Conservation (phyloP, 2,329 filamentous ascomycete genomes). For the Hymenoscyphus occultus region DNA sequence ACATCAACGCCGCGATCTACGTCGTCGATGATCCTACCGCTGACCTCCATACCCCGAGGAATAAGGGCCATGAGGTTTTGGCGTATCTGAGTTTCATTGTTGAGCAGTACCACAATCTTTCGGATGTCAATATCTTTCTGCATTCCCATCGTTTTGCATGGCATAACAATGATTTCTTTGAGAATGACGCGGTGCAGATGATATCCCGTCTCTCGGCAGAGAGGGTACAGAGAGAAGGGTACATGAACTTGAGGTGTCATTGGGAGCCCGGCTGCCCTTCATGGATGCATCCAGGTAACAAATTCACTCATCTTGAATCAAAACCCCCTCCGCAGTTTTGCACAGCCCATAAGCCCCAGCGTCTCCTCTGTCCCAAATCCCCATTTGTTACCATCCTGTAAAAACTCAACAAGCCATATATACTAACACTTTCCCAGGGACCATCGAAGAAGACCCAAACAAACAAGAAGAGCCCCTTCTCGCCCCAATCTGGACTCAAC, state of each 20-base stretch:
- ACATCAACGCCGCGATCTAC: slow-evolving; percentile 25
- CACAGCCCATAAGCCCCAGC: too few species aligned
- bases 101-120: slow-evolving; percentile 56
- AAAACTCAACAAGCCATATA: too few species aligned
- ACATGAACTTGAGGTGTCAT: slow-evolving; percentile 59
- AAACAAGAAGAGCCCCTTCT: slow-evolving; percentile 45
- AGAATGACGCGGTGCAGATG: slow-evolving; percentile 37
- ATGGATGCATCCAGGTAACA: slow-evolving; percentile 43
- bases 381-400: too few species aligned
- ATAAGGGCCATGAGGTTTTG: slow-evolving; percentile 38
- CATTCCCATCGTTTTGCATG: slow-evolving; percentile 48
- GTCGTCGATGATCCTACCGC: slow-evolving; percentile 29
- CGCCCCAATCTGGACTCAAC: slow-evolving; percentile 40
- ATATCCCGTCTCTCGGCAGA: slow-evolving; percentile 27
- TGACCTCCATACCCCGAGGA: slow-evolving; percentile 50
- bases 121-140: slow-evolving; percentile 34
- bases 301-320: too few species aligned
- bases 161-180: slow-evolving; percentile 32
- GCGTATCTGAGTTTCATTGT: slow-evolving; percentile 54
- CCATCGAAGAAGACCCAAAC: slow-evolving; percentile 37
- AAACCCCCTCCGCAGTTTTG: too few species aligned
- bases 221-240: slow-evolving; percentile 50
- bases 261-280: slow-evolving; percentile 54
- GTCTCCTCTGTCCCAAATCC: too few species aligned
- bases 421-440: slow-evolving; percentile 30